Base-by-base conservation (phyloP, 306 rosid genomes). In the Lotus japonicus region DNA sequence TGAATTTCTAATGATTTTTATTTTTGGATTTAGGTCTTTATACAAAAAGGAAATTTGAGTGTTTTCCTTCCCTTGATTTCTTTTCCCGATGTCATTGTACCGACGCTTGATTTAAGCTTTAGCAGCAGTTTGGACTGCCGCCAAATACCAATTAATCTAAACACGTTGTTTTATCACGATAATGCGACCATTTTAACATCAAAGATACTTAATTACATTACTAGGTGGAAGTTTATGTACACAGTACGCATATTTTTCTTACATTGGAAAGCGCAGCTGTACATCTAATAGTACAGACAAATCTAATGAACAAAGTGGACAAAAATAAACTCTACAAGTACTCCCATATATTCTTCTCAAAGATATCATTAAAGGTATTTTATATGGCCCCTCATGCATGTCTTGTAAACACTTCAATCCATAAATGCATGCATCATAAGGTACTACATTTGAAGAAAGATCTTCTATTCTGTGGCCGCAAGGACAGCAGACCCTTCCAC, bases 401-500 rank as follows among this genome's bases (percentile, higher is more conserved):
- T 69, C 69, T 58, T 64, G 16, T 23, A 67, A 81, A 76, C 8
- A 19, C 56, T 21, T 63, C 49, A 48, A 73, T 54, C 59, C 64
- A 55, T 66, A 28, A 17, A 58, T 53, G 17, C 75, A 58, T 53
- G 17, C 75, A 64, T 42, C 46, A 58, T 49, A 42, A 0, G 7
- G 26, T 41, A 39, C 70, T 31, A 48, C 38, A 13, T 55, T 63
- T 68, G 35, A 44, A 14, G 35, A 63, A 11, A 23, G 35, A 45
- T 66, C 33, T 17, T 57, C 76, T 85, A 92, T 76, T 88, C 64
- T 57, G 68, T 86, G 80, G 90, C 89, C 60, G 96, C 88, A 71
- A 88, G 0, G 38, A 84, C 84, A 19, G 96, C 4, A 33, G 96
- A 77, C 44, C 95, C 95, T 80, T 95, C 99, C 81, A 95, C 99